These are phyloP conservation scores for Tilletia indica DNA, from an alignment of 1,284 basidiomycete genomes.

Conservation along the genomic window DNA sequence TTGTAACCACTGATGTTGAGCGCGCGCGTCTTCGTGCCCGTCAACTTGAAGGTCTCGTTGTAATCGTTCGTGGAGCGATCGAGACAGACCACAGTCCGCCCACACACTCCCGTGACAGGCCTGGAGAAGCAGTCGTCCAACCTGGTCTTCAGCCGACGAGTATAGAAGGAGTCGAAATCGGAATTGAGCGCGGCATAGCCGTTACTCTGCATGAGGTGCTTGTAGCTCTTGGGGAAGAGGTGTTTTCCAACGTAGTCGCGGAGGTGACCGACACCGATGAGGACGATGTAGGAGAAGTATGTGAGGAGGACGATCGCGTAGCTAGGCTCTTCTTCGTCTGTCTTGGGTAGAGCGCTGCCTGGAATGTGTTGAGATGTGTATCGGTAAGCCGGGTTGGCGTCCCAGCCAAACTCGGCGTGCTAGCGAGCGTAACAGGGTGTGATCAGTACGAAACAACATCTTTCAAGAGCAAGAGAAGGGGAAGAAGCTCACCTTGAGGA, in stretches of 20 bases:
- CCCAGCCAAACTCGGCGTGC: constrained; percentile 83
- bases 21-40: constrained; percentile 76
- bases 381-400: constrained; percentile 70
- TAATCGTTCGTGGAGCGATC: constrained; percentile 82
- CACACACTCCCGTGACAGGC: constrained; percentile 90
- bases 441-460: constrained; percentile 13
- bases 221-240: constrained; percentile 70
- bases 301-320: constrained; percentile 89
- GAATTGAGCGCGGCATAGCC: constrained; percentile 89
- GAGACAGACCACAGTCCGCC: constrained; percentile 82
- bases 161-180: constrained; percentile 99
- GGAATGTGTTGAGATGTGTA: constrained; percentile 65
- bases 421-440: constrained; percentile 38
- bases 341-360: constrained; percentile 38
- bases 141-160: constrained; percentile 85
- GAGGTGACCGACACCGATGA: constrained; percentile 82
- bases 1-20: constrained; percentile 99
- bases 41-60: constrained; percentile 74
- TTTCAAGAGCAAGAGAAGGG: background rate
- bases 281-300: constrained; percentile 63
- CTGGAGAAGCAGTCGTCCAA: constrained; percentile 95
- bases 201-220: constrained; percentile 61
- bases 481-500: constrained; percentile 24
- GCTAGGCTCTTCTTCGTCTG: constrained; percentile 70
- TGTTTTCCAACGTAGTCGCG: constrained; percentile 93